Percentiles rank a stretch among this genome's conserved stretches.
Conservation (phyloP, 257 asterid genomes). For the Leptodermis oblonga region DNA sequence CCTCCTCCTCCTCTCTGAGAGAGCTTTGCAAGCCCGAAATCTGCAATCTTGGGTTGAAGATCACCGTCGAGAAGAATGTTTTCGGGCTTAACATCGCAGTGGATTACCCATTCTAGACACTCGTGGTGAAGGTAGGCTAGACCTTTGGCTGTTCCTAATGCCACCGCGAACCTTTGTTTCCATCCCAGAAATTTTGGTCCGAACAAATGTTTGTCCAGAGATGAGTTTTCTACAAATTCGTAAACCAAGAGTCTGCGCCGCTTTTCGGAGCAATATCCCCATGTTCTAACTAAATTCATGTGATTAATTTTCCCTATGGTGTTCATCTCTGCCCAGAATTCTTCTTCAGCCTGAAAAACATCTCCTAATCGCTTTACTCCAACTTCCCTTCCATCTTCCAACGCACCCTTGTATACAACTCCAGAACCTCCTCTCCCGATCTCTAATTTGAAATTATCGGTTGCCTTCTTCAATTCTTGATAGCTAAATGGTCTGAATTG, state of each 20-base stretch:
- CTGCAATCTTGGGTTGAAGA: slow-evolving; percentile 36
- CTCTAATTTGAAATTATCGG: neutral
- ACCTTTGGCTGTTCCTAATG: slow-evolving; percentile 34
- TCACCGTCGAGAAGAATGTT: slow-evolving; percentile 30
- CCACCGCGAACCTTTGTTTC: slow-evolving; percentile 34
- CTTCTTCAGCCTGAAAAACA: slow-evolving; percentile 1
- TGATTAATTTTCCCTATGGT: slow-evolving; percentile 35
- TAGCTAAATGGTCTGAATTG: slow-evolving; percentile 8
- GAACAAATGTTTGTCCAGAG: slow-evolving; percentile 32
- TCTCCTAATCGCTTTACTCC: slow-evolving; percentile 2
- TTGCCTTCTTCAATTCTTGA: neutral
- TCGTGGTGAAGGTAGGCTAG: slow-evolving; percentile 42
- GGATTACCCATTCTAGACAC: slow-evolving; percentile 47
- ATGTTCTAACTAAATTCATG: slow-evolving; percentile 38
- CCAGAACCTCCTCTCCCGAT: slow-evolving; percentile 10
- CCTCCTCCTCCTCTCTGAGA: slow-evolving; percentile 28
- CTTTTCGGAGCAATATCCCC: slow-evolving; percentile 43
- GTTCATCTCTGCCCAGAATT: slow-evolving; percentile 31
- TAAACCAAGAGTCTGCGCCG: slow-evolving; percentile 27
- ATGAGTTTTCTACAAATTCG: slow-evolving; percentile 30
- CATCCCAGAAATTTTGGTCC: slow-evolving; percentile 20
- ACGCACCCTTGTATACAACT: neutral
- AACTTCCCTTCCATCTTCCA: neutral
- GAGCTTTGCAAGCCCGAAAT: slow-evolving; percentile 42
- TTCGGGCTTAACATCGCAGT: slow-evolving; percentile 43